These are phyloP conservation scores for Cryptosporidium bovis DNA, from an alignment of 169 alveolate genomes.

Conservation along the genomic window DNA sequence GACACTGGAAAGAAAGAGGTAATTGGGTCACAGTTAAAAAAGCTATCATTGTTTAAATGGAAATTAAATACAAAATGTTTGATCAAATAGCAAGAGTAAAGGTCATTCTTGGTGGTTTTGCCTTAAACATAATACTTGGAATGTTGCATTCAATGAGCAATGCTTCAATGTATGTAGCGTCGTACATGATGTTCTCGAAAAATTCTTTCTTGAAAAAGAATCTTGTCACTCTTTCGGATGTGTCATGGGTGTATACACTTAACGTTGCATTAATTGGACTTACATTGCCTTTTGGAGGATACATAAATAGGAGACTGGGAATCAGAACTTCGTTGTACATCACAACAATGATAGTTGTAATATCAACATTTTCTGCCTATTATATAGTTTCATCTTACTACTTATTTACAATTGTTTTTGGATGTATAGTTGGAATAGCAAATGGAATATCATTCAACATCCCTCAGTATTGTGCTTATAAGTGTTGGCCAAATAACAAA, in stretches of 20 bases:
- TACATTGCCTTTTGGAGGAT: conserved; percentile 60
- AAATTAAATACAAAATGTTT: too few species aligned
- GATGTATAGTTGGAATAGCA: conserved; percentile 58
- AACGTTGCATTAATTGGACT: conserved; percentile 47
- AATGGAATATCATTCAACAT: conserved; percentile 63
- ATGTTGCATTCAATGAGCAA: conserved; percentile 71
- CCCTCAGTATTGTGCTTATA: conserved; percentile 66
- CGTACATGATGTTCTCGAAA: conserved; percentile 39
- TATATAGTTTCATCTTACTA: conserved; percentile 49
- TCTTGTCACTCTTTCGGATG: conserved; percentile 23
- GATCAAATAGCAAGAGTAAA: background rate
- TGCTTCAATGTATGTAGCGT: conserved; percentile 62
- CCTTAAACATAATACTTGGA: conserved; percentile 53
- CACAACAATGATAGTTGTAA: conserved; percentile 8
- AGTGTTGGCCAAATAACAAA: conserved; percentile 30
- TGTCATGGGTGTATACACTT: conserved; percentile 71
- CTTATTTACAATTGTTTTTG: conserved; percentile 39
- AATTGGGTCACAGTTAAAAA: too few species aligned
- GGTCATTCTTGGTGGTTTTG: conserved; percentile 46
- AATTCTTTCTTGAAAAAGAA: background rate
- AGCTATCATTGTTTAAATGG: too few species aligned
- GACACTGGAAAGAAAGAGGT: too few species aligned
- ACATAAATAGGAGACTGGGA: conserved; percentile 28
- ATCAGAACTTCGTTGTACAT: conserved; percentile 24
- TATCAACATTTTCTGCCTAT: conserved; percentile 34